Evolutionary conservation across 2,329 filamentous ascomycete species (phyloP).

Genomic region (Exserohilum turcica): DNA sequence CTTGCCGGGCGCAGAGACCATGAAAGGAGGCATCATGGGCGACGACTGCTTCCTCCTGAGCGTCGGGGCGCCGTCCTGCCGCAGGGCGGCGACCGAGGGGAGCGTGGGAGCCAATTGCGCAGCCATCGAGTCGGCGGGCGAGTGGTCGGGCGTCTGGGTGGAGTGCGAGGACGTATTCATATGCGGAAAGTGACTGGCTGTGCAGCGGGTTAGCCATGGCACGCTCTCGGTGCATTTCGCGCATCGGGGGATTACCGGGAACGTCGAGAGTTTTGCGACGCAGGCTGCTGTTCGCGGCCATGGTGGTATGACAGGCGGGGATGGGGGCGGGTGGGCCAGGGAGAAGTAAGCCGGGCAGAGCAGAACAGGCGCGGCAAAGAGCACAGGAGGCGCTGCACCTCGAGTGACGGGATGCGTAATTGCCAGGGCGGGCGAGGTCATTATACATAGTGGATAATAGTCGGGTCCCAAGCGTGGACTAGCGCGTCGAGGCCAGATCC

Average conservation of each 20-base stretch:
- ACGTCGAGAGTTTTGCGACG: constrained; percentile 28
- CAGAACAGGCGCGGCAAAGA: background rate
- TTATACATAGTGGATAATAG: constrained; percentile 19
- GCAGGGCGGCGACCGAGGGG: constrained; percentile 18
- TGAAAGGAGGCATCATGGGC: constrained; percentile 82
- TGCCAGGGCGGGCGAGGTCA: constrained; percentile 19
- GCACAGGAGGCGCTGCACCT: constrained; percentile 20
- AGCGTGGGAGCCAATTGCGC: constrained; percentile 33
- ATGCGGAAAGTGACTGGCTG: constrained; percentile 30
- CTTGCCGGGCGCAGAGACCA: constrained; percentile 97
- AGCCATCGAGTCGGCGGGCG: constrained; percentile 28
- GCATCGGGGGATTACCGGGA: constrained; percentile 20
- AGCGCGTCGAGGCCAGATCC: constrained; percentile 14
- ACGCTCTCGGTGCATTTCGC: background rate
- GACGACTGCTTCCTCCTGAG: constrained; percentile 51
- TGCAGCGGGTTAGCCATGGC: constrained; percentile 19
- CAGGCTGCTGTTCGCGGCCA: constrained; percentile 35
- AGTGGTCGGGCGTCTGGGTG: constrained; percentile 35
- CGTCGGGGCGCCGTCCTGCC: constrained; percentile 20
- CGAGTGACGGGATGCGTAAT: background rate
- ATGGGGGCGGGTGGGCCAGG: background rate
- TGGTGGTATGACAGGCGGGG: constrained; percentile 8
- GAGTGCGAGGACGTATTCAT: constrained; percentile 31
- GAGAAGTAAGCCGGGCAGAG: background rate
- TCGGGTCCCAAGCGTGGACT: constrained; percentile 12